Evolutionary conservation across 23 red algal species (phyloP).

Genomic region (Agarophyton chilense): DNA sequence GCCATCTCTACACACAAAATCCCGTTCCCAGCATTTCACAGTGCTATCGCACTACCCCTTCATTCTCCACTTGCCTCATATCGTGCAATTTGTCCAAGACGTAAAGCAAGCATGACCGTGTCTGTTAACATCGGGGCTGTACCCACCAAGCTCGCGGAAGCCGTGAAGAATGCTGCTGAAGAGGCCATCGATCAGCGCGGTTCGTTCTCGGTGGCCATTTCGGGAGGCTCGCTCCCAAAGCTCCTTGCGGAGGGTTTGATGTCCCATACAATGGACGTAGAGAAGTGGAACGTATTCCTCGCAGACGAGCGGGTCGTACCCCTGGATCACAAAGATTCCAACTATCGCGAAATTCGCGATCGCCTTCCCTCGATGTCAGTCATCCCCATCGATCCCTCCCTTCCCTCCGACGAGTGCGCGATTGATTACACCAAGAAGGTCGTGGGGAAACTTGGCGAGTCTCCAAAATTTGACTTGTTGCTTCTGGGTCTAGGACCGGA

Average conservation of each 20-base stretch:
- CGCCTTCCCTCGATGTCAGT: constrained; percentile 33
- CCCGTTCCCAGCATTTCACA: background rate
- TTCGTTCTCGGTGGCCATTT: constrained; percentile 45
- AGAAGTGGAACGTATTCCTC: constrained; percentile 62
- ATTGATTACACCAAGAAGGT: constrained; percentile 29
- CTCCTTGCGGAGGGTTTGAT: constrained; percentile 22
- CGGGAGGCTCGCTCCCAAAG: constrained; percentile 56
- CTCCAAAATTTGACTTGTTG: constrained; percentile 57
- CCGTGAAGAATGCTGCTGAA: background rate
- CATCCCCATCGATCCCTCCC: constrained; percentile 48
- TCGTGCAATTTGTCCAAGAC: background rate
- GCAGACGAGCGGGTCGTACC: constrained; percentile 89
- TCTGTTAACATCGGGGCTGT: constrained; percentile 5
- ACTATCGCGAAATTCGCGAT: constrained; percentile 56
- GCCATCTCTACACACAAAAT: background rate
- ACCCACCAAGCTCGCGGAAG: background rate
- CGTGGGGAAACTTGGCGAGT: background rate
- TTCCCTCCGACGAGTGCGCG: constrained; percentile 42
- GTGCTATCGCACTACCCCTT: background rate
- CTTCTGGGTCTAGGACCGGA: constrained; percentile 94
- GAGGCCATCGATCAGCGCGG: constrained; percentile 13
- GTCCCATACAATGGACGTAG: background rate
- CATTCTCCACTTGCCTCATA: background rate
- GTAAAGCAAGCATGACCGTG: background rate
- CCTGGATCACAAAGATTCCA: constrained; percentile 72